Evolutionary conservation across 2,329 filamentous ascomycete genomes (phyloP).

Genomic region (Emericellopsis atlantica): DNA sequence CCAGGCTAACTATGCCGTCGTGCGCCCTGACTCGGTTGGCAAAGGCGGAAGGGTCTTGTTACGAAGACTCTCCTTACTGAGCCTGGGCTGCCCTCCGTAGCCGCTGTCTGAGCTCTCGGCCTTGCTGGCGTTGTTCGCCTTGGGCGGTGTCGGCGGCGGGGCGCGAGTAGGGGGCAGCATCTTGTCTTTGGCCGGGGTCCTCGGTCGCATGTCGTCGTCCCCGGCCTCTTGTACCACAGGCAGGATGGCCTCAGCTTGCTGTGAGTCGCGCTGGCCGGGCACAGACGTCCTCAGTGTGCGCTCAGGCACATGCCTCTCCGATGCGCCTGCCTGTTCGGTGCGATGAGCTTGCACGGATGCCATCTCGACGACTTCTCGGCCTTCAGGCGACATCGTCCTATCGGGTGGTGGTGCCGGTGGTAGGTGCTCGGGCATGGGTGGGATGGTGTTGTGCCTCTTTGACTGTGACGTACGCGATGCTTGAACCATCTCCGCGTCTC

Average conservation of each 20-base stretch:
- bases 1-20: slow-evolving; percentile 16
- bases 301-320: slow-evolving; percentile 44
- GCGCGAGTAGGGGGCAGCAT: slow-evolving; percentile 29
- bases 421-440: slow-evolving; percentile 31
- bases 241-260: slow-evolving; percentile 44
- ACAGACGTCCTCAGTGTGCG: slow-evolving; percentile 36
- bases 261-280: slow-evolving; percentile 38
- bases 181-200: slow-evolving; percentile 27
- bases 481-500: slow-evolving; percentile 34
- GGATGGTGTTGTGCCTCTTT: slow-evolving; percentile 18
- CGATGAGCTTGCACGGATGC: slow-evolving; percentile 24
- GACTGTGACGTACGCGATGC: slow-evolving; percentile 3
- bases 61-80: slow-evolving; percentile 40
- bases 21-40: slow-evolving; percentile 23
- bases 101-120: slow-evolving; percentile 35
- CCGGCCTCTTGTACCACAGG: slow-evolving; percentile 87
- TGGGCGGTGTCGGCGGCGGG: slow-evolving; percentile 20
- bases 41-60: slow-evolving; percentile 49
- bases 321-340: slow-evolving; percentile 16
- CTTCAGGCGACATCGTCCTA: slow-evolving; percentile 20
- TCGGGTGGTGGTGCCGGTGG: slow-evolving; percentile 27
- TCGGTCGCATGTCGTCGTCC: slow-evolving; percentile 38
- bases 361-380: slow-evolving; percentile 24
- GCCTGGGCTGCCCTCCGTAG: slow-evolving; percentile 24
- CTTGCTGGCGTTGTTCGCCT: slow-evolving; percentile 17